Evolutionary conservation across 78 protist genomes (phyloP).

Genomic region (Emiliania huxleyi): DNA sequence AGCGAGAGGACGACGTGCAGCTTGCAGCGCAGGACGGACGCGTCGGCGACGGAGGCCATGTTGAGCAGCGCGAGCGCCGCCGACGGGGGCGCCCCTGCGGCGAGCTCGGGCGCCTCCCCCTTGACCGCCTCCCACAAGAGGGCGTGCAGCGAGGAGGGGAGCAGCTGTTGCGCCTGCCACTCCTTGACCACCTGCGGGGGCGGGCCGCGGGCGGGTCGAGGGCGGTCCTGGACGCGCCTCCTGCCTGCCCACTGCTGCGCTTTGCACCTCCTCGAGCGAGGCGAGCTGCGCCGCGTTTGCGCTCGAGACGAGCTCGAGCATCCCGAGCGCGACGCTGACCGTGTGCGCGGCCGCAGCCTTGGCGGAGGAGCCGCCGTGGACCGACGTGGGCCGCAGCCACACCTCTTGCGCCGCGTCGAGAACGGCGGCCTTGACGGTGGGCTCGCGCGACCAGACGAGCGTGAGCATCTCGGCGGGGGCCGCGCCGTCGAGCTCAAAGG

Average conservation of each 20-base stretch:
- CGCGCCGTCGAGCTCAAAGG: not conserved
- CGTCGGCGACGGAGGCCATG: not conserved
- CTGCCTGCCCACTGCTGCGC: too few species aligned
- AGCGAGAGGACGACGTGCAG: not conserved
- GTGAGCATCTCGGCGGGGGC: not conserved
- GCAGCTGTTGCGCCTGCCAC: not conserved
- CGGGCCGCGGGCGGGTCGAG: too few species aligned
- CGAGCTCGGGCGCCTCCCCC: not conserved
- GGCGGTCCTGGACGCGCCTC: too few species aligned
- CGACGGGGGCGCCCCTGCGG: not conserved
- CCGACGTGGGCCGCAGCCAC: not conserved
- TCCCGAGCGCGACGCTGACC: not conserved
- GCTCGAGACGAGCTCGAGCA: not conserved
- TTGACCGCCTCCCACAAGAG: not conserved
- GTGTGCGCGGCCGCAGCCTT: not conserved
- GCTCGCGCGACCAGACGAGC: not conserved
- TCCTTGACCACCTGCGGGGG: not conserved
- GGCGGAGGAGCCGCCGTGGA: too few species aligned
- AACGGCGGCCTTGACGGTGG: not conserved
- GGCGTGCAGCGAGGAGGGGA: not conserved
- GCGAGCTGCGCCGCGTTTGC: not conserved
- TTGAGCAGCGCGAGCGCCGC: not conserved
- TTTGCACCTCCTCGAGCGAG: not conserved
- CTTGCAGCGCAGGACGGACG: not conserved
- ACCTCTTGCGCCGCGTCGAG: not conserved